Evolutionary conservation across 371 early-diverging fungal genomes (phyloP).

Genomic region (Apophysomyces elegans): DNA sequence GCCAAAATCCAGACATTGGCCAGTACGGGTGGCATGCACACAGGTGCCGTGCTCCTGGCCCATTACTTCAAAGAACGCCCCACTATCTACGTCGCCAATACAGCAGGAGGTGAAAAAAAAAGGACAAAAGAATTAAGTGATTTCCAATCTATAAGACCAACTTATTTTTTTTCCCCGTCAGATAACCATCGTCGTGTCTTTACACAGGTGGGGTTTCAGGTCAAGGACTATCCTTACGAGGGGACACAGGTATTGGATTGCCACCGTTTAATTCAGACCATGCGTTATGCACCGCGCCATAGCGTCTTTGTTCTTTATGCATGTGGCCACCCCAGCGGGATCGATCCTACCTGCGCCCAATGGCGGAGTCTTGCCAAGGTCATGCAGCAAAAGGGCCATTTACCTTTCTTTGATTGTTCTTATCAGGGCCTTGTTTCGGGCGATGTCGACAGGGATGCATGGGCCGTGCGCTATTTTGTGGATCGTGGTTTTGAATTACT

Average conservation of each 20-base stretch:
- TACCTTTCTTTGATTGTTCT: conserved; percentile 89
- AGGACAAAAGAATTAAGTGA: conserved; percentile 37
- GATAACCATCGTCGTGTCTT: conserved; percentile 87
- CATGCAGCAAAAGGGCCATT: conserved; percentile 63
- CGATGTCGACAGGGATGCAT: conserved; percentile 78
- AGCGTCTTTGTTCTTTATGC: conserved; percentile 84
- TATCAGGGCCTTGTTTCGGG: conserved; percentile 93
- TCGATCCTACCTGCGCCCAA: conserved; percentile 82
- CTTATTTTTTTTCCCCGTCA: conserved; percentile 79
- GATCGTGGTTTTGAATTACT: conserved; percentile 77
- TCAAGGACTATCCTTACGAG: conserved; percentile 81
- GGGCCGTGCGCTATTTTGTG: conserved; percentile 81
- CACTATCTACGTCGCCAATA: background rate
- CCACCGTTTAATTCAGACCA: conserved; percentile 61
- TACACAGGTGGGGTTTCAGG: conserved; percentile 71
- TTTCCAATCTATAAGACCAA: too few species aligned
- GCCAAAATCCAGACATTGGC: conserved; percentile 80
- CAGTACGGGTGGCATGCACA: conserved; percentile 83
- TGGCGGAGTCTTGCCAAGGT: conserved; percentile 83
- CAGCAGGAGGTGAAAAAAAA: conserved; percentile 14
- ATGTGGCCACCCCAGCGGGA: conserved; percentile 92
- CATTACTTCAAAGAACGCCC: conserved; percentile 45
- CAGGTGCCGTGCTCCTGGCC: conserved; percentile 75
- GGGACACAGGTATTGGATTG: conserved; percentile 75
- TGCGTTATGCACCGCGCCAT: conserved; percentile 68